Evolutionary conservation across 148 eudicot species (phyloP), one percentile per base, ranked within the genome.

Genomic region (Fagopyrum homotropicum): DNA sequence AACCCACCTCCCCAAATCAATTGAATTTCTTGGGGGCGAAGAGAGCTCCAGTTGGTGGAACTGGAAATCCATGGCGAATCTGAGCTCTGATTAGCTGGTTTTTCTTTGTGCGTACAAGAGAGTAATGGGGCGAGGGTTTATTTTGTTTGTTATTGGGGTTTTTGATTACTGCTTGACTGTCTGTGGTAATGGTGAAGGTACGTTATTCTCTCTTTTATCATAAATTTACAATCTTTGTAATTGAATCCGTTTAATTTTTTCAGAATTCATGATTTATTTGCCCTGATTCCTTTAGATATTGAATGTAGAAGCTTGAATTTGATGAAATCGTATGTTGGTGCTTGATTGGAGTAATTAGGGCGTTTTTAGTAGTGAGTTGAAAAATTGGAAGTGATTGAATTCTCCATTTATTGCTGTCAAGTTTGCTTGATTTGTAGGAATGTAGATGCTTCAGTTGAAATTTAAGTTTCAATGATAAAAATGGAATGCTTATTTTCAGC

Each of bases 101-200:
- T 55, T 35, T 55, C 6, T 55, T 55, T n/a, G 8, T 17, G 60
- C 60, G 60, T 16, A 55, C 60, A 55, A 55, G 60, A 54, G 59
- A 55, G 60, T 55, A 55, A 55, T 55, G 60, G 17, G 60, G 60
- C 60, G 60, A 55, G 60, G 60, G 60, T 55, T 55, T 55, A 17
- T 55, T n/a, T 8, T 55, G 57, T 17, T 52, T 52, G 69, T 26
- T 63, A 26, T 63, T 12, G 15, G 35, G 43, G 69, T 63, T 1
- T 63, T 63, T 63, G 22, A 63, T 63, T 63, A 35, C 44, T 63
- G 9, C 69, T 63, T 35, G 14, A 63, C 69, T 9, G 69, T 63
- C 69, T 26, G 14, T 0, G 69, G 69, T 63, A 63, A 63, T 63
- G 44, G 29, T 63, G 69, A 63, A 63, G 69, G 69, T 63, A 30